Percentiles rank a stretch among this genome's conserved stretches.
These are phyloP conservation scores for Eucalyptus virginea DNA, from an alignment of 345 rosid species.

Conservation along the genomic window DNA sequence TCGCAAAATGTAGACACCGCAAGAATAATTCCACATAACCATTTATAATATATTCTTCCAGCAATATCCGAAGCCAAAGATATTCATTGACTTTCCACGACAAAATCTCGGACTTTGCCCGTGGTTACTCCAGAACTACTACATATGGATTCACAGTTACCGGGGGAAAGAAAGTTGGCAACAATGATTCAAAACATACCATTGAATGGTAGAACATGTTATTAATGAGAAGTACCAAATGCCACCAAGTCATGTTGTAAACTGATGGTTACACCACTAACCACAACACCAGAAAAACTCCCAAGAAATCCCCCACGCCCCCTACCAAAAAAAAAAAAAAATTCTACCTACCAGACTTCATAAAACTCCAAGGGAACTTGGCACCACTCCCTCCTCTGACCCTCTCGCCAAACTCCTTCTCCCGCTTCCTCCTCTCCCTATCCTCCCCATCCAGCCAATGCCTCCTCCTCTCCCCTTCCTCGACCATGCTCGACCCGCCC, in stretches of 20 bases:
- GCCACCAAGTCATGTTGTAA: neutral
- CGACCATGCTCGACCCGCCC: conserved; percentile 50
- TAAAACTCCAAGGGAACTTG: conserved; percentile 78
- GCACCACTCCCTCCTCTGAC: neutral
- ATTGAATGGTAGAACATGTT: neutral
- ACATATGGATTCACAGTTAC: neutral
- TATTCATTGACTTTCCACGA: neutral
- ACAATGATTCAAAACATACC: neutral
- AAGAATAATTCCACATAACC: neutral
- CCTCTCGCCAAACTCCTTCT: neutral
- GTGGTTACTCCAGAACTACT: neutral
- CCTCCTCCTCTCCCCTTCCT: conserved; percentile 47
- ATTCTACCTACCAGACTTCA: conserved; percentile 29
- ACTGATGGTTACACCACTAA: neutral
- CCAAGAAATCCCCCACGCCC: neutral
- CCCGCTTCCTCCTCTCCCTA: conserved; percentile 6
- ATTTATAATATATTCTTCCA: neutral
- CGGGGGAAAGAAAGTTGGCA: neutral
- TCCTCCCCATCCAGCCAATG: conserved; percentile 75
- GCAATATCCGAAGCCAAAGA: neutral
- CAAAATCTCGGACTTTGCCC: neutral
- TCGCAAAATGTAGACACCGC: neutral
- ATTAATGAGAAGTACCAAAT: neutral
- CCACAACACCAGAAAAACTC: neutral
- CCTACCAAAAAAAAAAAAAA: neutral